Evolutionary conservation across 2,329 filamentous ascomycete species (phyloP), one percentile per base, ranked within the genome.

Genomic region (Curvularia eragrostidis): DNA sequence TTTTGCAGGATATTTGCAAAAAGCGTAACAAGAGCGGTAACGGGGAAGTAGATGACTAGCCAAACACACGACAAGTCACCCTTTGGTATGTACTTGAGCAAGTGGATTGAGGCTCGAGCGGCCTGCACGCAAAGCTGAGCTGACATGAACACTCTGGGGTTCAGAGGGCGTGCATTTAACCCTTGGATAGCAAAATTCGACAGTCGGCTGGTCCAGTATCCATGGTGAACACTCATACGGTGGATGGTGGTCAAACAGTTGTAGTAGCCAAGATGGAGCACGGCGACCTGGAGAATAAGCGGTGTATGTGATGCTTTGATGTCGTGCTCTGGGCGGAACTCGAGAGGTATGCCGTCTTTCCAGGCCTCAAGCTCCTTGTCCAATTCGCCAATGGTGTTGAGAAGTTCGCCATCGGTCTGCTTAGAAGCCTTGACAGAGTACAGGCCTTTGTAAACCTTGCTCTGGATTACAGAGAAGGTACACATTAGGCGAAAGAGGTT

Each of bases 1-100:
- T 98, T 98, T 74, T 99, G 95, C 0, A 99, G 79, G 46, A 98
- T 96, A 70, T 98, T 97, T 58, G 94, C 93, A 71, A 99, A 99
- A 1, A 99, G 81, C 0, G 95, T 98, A 43, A 99, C 93, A 4
- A 98, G 85, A 1, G 95, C 91, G 0, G 95, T 96, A 8, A 99
- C 93, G 0, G 95, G 95, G 78, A 97, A 99, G 78, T 99, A 99
- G 10, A 98, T 81, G 65, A 97, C 91, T 72, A 99, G 85, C 94
- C 95, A 99, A 51, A 98, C 93, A 77, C 93, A 97, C 48, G 91
- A 89, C 72, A 93, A 93, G 74, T 99, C 95, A 44, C 93, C 93
- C 73, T 97, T 93, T 0, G 95, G 95, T 47, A 98, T 93, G 75
- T 98, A 98, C 77, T 96, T 96, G 62, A 99, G 88, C 41, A 99